Evolutionary conservation across 2,329 filamentous ascomycete genomes (phyloP).

Genomic region (Coleophoma cylindrospora): DNA sequence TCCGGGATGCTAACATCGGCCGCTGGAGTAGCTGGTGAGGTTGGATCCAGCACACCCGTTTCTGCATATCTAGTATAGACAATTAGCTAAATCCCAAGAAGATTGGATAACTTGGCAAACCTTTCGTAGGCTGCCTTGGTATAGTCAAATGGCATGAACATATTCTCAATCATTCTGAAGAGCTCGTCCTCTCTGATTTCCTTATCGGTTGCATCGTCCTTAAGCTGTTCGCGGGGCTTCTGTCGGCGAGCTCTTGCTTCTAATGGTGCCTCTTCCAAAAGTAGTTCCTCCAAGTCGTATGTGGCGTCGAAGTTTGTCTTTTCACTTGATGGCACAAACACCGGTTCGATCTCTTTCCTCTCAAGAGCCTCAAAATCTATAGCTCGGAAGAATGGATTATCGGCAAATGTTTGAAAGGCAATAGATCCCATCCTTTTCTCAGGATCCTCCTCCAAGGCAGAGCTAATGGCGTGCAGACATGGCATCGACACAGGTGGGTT

Average conservation of each 20-base stretch:
- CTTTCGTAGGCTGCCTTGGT: constrained; percentile 74
- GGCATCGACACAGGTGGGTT: constrained; percentile 83
- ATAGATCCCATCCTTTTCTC: constrained; percentile 77
- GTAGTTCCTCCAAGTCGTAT: constrained; percentile 89
- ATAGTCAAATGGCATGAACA: constrained; percentile 95
- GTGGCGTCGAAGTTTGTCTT: constrained; percentile 99
- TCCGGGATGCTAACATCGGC: not conserved
- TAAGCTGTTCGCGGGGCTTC: constrained; percentile 86
- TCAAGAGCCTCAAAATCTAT: constrained; percentile 84
- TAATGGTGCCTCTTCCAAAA: constrained; percentile 90
- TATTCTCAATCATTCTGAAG: constrained; percentile 87
- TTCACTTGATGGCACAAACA: constrained; percentile 90
- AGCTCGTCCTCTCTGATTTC: constrained; percentile 94
- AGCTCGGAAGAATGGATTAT: constrained; percentile 82
- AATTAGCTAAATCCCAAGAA: not conserved
- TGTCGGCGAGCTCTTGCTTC: constrained; percentile 90
- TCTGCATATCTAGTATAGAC: constrained; percentile 19
- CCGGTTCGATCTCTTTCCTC: constrained; percentile 80
- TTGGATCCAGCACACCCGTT: not conserved
- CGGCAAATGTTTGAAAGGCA: constrained; percentile 76
- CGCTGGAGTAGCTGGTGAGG: not conserved
- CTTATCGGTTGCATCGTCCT: constrained; percentile 90
- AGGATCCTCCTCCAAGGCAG: constrained; percentile 75
- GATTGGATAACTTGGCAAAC: constrained; percentile 36
- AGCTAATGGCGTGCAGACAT: constrained; percentile 84